Percentiles rank a stretch among this genome's conserved stretches.
Conservation (phyloP, 495 filamentous ascomycete genomes). For the Chaetomium fimeti region DNA sequence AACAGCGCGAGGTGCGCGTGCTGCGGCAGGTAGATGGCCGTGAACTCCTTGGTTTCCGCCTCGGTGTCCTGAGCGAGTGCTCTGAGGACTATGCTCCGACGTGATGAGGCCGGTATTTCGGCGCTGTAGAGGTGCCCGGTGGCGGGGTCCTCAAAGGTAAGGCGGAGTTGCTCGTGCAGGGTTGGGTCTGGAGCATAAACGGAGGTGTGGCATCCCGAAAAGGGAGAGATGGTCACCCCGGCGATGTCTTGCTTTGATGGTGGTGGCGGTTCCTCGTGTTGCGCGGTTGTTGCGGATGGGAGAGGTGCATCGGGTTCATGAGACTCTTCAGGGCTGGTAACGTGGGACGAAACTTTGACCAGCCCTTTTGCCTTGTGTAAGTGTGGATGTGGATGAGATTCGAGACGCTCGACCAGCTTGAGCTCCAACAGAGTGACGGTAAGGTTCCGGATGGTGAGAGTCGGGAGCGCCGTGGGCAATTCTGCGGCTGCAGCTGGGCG, state of each 20-base stretch:
- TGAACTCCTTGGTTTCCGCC: constrained; percentile 53
- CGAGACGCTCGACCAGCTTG: constrained; percentile 72
- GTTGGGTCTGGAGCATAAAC: constrained; percentile 37
- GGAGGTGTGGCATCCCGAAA: constrained; percentile 37
- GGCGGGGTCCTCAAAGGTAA: constrained; percentile 46
- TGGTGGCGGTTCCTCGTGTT: constrained; percentile 20
- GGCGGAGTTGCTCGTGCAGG: constrained; percentile 41
- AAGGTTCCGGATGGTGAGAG: constrained; percentile 82
- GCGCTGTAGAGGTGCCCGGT: constrained; percentile 40
- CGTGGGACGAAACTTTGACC: constrained; percentile 51
- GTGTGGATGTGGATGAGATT: constrained; percentile 18
- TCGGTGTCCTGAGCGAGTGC: constrained; percentile 19
- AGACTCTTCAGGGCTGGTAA: constrained; percentile 42
- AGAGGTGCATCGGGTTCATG: constrained; percentile 33
- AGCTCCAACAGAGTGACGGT: constrained; percentile 70
- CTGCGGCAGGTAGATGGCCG: constrained; percentile 65
- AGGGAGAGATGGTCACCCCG: constrained; percentile 37
- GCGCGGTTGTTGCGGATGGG: constrained; percentile 19
- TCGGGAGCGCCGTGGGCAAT: constrained; percentile 33
- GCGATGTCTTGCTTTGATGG: constrained; percentile 37
- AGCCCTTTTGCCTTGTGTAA: constrained; percentile 37
- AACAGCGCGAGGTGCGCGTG: constrained; percentile 71
- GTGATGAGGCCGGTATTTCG: constrained; percentile 39
- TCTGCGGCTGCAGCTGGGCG: constrained; percentile 11
- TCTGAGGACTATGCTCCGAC: constrained; percentile 37